phyloP scores from a whole-genome alignment of 2,329 filamentous ascomycete species.

The Colletotrichum somersetense region DNA sequence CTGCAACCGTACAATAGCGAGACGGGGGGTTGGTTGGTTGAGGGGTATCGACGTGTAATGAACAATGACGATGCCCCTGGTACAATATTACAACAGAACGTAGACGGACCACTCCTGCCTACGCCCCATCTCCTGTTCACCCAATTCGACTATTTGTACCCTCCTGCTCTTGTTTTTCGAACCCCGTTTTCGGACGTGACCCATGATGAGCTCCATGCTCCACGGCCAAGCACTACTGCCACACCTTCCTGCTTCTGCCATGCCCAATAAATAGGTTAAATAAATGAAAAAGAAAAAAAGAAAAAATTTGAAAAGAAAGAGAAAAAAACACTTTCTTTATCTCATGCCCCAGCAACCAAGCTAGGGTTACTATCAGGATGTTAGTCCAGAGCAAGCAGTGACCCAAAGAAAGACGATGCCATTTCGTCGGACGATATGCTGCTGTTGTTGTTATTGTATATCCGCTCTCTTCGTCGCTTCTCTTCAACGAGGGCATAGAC shows the following conservation, averaged over 20 bases:
- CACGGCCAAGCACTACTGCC: neutral
- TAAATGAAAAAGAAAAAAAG: neutral
- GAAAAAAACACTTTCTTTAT: constrained; percentile 19
- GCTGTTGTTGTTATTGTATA: constrained; percentile 30
- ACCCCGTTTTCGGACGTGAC: no score
- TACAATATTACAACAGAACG: constrained; percentile 21
- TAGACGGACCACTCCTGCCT: neutral
- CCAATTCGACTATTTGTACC: neutral
- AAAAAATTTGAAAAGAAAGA: neutral
- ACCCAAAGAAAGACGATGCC: constrained; percentile 33
- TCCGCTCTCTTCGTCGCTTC: constrained; percentile 16
- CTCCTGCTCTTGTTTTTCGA: neutral
- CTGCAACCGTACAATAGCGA: neutral
- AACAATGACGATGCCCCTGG: constrained; percentile 23
- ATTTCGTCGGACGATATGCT: constrained; percentile 39
- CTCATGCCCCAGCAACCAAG: constrained; percentile 10
- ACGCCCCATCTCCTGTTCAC: neutral
- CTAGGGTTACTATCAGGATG: constrained; percentile 7
- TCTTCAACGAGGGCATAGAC: constrained; percentile 5
- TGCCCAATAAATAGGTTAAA: neutral
- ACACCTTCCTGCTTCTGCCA: neutral
- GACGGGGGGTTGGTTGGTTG: neutral
- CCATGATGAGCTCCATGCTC: neutral
- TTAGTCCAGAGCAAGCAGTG: constrained; percentile 20
- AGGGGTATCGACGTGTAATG: constrained; percentile 19